phyloP scores from a whole-genome alignment of 352 stramenopile genomes.

The Blastocystis sp. region DNA sequence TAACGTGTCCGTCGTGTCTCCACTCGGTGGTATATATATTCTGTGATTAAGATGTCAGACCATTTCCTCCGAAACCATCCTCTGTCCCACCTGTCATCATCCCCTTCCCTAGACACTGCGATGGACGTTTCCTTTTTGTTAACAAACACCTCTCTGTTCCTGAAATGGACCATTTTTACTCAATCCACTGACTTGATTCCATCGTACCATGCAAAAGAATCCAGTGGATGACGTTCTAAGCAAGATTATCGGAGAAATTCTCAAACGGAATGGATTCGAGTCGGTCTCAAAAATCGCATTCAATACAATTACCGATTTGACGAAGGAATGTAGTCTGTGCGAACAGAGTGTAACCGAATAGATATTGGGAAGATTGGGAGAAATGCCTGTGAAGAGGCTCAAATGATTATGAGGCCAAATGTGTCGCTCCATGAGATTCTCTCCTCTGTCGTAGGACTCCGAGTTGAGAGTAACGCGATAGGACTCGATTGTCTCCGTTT shows the following conservation, averaged over 20 bases:
- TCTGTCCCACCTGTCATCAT: constrained; percentile 19
- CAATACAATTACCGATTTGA: neutral
- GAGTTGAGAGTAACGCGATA: neutral
- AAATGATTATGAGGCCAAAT: constrained; percentile 8
- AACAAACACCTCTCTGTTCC: neutral
- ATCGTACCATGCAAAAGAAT: neutral
- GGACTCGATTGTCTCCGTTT: neutral
- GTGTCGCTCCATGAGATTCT: constrained; percentile 3
- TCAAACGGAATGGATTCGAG: constrained; percentile 10
- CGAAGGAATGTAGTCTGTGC: neutral
- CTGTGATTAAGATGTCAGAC: neutral
- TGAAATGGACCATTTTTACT: neutral
- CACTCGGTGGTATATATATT: neutral
- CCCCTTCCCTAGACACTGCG: neutral
- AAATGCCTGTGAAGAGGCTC: neutral
- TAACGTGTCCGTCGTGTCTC: no score
- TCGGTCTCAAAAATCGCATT: neutral
- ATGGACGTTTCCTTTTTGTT: neutral
- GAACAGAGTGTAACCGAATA: neutral
- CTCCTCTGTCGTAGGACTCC: neutral
- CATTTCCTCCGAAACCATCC: neutral
- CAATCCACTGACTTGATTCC: neutral
- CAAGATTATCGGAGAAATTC: constrained; percentile 7
- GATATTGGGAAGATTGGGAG: constrained; percentile 22
- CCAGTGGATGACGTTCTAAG: constrained; percentile 12